Percentiles rank a stretch among this genome's conserved stretches.
phyloP scores from a whole-genome alignment of 1,284 basidiomycete species.

The Sanghuangporus weigelae region DNA sequence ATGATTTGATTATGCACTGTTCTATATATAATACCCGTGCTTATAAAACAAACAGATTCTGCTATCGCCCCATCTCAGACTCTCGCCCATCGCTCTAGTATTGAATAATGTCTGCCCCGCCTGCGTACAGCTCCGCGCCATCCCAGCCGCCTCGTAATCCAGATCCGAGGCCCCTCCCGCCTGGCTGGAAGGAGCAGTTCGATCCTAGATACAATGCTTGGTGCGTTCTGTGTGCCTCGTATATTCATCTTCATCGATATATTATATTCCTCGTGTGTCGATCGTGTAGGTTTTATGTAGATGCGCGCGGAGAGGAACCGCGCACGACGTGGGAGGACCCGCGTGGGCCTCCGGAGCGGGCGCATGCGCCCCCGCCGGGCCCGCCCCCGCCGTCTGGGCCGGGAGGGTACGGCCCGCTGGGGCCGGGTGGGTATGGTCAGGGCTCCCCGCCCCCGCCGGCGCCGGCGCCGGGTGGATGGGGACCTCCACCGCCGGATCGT shows the following conservation, averaged over 20 bases:
- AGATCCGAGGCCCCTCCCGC: constrained; percentile 57
- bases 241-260: not conserved
- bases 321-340: constrained; percentile 65
- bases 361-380: constrained; percentile 36
- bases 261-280: not conserved
- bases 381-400: constrained; percentile 28
- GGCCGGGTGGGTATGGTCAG: not conserved
- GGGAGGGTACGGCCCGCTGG: not conserved
- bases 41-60: too few species aligned
- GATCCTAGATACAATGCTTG: constrained; percentile 68
- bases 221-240: constrained; percentile 32
- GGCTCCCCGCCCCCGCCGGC: too few species aligned
- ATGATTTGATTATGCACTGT: too few species aligned
- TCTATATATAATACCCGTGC: too few species aligned
- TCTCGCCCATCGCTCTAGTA: too few species aligned
- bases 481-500: too few species aligned
- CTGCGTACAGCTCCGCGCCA: constrained; percentile 31
- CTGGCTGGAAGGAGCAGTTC: constrained; percentile 66
- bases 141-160: constrained; percentile 46
- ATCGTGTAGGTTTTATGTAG: constrained; percentile 61
- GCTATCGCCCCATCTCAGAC: too few species aligned
- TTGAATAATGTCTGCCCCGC: constrained; percentile 46
- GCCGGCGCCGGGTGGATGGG: too few species aligned
- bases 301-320: constrained; percentile 54
- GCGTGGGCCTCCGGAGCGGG: constrained; percentile 39